These are phyloP conservation scores for Microcyclosporella mali DNA, from an alignment of 2,329 filamentous ascomycete genomes.

Conservation along the genomic window DNA sequence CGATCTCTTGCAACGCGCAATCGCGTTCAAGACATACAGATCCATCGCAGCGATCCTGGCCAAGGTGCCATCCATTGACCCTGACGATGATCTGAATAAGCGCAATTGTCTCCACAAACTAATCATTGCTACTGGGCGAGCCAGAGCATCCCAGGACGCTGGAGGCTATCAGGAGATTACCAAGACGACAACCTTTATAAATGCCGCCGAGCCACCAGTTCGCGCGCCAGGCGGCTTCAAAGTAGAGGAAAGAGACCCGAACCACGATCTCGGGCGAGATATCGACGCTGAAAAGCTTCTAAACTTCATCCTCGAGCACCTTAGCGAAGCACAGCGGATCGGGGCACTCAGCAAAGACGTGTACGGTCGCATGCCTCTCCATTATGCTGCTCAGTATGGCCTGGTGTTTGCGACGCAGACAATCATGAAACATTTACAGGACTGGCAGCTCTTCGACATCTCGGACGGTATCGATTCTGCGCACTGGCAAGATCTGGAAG, in stretches of 20 bases:
- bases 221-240: slow-evolving; percentile 56
- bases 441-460: slow-evolving; percentile 81
- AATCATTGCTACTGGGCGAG: slow-evolving; percentile 83
- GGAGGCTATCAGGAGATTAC: slow-evolving; percentile 30
- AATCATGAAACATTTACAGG: slow-evolving; percentile 80
- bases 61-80: slow-evolving; percentile 66
- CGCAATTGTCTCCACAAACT: slow-evolving; percentile 90
- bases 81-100: slow-evolving; percentile 86
- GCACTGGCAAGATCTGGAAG: slow-evolving; percentile 88
- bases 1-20: slow-evolving; percentile 71
- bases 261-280: slow-evolving; percentile 56
- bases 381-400: slow-evolving; percentile 92
- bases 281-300: slow-evolving; percentile 70
- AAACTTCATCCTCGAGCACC: slow-evolving; percentile 57
- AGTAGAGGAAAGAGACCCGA: slow-evolving; percentile 56
- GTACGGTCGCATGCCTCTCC: slow-evolving; percentile 76
- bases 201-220: slow-evolving; percentile 65
- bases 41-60: slow-evolving; percentile 67
- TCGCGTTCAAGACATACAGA: slow-evolving; percentile 60
- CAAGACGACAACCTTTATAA: slow-evolving; percentile 67
- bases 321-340: slow-evolving; percentile 60
- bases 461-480: slow-evolving; percentile 78
- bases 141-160: slow-evolving; percentile 48
- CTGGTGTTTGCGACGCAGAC: slow-evolving; percentile 85
- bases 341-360: slow-evolving; percentile 66